Conservation (phyloP, 23 red algal species). For the Gracilaria domingensis region DNA sequence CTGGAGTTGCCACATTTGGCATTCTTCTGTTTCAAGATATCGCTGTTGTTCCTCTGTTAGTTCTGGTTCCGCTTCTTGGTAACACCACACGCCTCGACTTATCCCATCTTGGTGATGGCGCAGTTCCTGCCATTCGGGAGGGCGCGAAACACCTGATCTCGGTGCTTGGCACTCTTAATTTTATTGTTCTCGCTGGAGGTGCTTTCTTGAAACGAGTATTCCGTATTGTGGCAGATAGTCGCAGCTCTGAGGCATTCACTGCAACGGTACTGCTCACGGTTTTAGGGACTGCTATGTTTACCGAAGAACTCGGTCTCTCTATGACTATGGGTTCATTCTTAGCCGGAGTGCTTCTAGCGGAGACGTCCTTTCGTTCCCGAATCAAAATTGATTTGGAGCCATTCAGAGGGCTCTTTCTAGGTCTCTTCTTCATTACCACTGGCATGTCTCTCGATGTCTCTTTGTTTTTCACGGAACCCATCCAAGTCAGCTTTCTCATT, state of each 20-base stretch:
- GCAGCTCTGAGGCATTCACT: constrained; percentile 93
- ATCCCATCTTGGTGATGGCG: constrained; percentile 21
- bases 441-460: constrained; percentile 90
- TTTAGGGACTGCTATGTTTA: constrained; percentile 87
- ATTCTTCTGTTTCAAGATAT: constrained; percentile 97
- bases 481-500: constrained; percentile 81
- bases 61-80: constrained; percentile 86
- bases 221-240: constrained; percentile 80
- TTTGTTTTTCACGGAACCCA: constrained; percentile 73
- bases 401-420: constrained; percentile 96
- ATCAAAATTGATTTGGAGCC: constrained; percentile 95
- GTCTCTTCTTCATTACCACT: constrained; percentile 99
- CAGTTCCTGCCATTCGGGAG: constrained; percentile 41
- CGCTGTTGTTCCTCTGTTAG: constrained; percentile 90
- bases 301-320: constrained; percentile 90
- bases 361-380: constrained; percentile 83
- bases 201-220: constrained; percentile 85
- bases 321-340: constrained; percentile 97
- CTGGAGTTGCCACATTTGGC: constrained; percentile 89
- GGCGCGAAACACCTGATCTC: constrained; percentile 55
- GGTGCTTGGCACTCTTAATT: constrained; percentile 63
- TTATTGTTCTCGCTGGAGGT: constrained; percentile 82
- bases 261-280: constrained; percentile 92
- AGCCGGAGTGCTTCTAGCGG: constrained; percentile 93
- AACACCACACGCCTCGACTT: constrained; percentile 19